Evolutionary conservation across 2,329 filamentous ascomycete genomes (phyloP).

Genomic region (Fonsecaea multimorphosa): DNA sequence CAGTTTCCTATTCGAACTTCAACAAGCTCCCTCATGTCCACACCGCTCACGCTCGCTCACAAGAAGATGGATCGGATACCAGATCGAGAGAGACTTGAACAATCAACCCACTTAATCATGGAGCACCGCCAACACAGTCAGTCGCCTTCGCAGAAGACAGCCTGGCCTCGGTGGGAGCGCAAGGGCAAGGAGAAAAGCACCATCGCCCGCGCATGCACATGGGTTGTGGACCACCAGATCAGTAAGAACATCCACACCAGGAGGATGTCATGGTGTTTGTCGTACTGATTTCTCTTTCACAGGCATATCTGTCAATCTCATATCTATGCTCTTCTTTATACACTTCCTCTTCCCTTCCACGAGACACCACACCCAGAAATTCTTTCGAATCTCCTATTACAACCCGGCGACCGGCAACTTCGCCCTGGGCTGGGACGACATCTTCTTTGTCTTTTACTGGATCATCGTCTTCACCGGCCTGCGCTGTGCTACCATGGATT

Average conservation of each 20-base stretch:
- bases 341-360: conserved; percentile 83
- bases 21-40: not conserved
- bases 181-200: conserved; percentile 40
- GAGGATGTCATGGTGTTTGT: not conserved
- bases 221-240: conserved; percentile 42
- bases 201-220: conserved; percentile 37
- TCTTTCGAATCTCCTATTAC: conserved; percentile 86
- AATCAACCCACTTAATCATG: not conserved
- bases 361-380: conserved; percentile 79
- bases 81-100: conserved; percentile 35
- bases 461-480: conserved; percentile 86
- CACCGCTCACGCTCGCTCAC: conserved; percentile 5
- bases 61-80: conserved; percentile 19
- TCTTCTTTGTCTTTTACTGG: conserved; percentile 76
- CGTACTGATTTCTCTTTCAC: conserved; percentile 21
- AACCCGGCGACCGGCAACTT: conserved; percentile 73
- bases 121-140: conserved; percentile 35
- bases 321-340: conserved; percentile 80
- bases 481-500: conserved; percentile 84
- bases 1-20: conserved; percentile 7
- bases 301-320: conserved; percentile 85
- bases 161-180: conserved; percentile 38
- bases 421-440: conserved; percentile 77
- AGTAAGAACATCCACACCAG: conserved; percentile 29
- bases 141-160: conserved; percentile 40